A percentile compares a stretch with the other conserved stretches of the same genome.
phyloP scores from a whole-genome alignment of 1,284 basidiomycete genomes.

The Ceratobasidium sp. region DNA sequence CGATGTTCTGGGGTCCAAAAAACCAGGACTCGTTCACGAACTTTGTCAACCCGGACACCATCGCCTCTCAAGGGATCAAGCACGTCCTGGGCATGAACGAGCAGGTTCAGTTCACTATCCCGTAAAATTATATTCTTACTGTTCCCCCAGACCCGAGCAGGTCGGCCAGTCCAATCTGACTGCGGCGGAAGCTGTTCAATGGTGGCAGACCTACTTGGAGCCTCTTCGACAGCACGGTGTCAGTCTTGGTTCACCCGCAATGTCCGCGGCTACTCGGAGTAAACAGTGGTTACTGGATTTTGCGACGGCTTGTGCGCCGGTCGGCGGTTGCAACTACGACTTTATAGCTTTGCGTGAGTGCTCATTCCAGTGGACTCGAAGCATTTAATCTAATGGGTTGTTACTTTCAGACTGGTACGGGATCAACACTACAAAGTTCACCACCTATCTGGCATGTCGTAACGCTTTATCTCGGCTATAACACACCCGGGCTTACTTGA shows the following conservation, averaged over 20 bases:
- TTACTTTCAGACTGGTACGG: conserved; percentile 62
- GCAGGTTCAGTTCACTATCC: conserved; percentile 16
- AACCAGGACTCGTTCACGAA: conserved; percentile 50
- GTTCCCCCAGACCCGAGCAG: conserved; percentile 16
- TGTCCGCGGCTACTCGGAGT: conserved; percentile 54
- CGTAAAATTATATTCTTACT: no score
- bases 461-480: neutral
- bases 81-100: conserved; percentile 54
- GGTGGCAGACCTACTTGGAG: conserved; percentile 48
- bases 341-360: conserved; percentile 56
- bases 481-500: neutral
- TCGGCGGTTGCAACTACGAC: conserved; percentile 56
- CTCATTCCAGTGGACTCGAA: neutral
- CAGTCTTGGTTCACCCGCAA: conserved; percentile 56
- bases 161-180: conserved; percentile 32
- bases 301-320: conserved; percentile 52
- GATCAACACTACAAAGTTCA: conserved; percentile 58
- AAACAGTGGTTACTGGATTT: conserved; percentile 57
- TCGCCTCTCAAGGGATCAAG: conserved; percentile 48
- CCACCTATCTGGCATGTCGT: conserved; percentile 58
- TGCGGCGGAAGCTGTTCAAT: conserved; percentile 48
- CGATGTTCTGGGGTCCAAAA: conserved; percentile 54
- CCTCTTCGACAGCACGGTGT: conserved; percentile 48
- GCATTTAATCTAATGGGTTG: neutral
- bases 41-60: conserved; percentile 51